These are phyloP conservation scores for Termitomyces sp. DNA, from an alignment of 768 basidiomycete genomes.

Conservation along the genomic window DNA sequence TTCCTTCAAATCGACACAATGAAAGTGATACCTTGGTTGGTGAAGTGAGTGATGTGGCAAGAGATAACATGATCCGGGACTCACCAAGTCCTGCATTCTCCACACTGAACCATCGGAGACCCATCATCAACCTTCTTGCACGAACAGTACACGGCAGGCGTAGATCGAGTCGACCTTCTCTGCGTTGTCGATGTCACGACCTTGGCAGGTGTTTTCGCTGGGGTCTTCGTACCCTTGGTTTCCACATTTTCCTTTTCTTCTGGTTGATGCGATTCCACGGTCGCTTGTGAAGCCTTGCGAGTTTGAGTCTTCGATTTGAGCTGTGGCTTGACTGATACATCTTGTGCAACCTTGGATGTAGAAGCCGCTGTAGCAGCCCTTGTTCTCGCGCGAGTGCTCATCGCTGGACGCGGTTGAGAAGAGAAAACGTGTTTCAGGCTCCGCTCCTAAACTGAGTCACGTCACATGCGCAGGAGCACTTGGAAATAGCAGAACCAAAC, in stretches of 20 bases:
- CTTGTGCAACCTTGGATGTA: constrained; percentile 15
- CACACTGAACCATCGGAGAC: constrained; percentile 77
- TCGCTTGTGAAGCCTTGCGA: constrained; percentile 14
- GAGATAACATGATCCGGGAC: constrained; percentile 12
- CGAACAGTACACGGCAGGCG: constrained; percentile 45
- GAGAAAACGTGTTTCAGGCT: constrained; percentile 17
- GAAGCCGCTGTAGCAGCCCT: constrained; percentile 31
- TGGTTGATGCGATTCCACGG: constrained; percentile 17
- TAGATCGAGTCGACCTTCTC: constrained; percentile 10
- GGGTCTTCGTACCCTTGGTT: constrained; percentile 15
- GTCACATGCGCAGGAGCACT: constrained; percentile 10
- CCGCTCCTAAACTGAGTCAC: constrained; percentile 16
- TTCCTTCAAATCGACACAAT: constrained; percentile 64
- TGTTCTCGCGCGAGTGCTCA: constrained; percentile 49
- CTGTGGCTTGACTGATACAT: constrained; percentile 14
- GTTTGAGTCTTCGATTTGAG: constrained; percentile 16
- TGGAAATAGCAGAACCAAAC: constrained; percentile 4
- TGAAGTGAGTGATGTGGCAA: constrained; percentile 8
- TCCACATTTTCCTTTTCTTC: constrained; percentile 30
- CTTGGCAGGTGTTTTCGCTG: constrained; percentile 17
- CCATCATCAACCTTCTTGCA: constrained; percentile 75
- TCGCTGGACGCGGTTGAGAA: constrained; percentile 18
- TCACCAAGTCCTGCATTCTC: constrained; percentile 69
- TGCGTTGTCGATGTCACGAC: constrained; percentile 1
- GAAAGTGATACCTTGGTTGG: constrained; percentile 73